Conservation (phyloP, 495 filamentous ascomycete genomes). For the Penicillium daleae region DNA sequence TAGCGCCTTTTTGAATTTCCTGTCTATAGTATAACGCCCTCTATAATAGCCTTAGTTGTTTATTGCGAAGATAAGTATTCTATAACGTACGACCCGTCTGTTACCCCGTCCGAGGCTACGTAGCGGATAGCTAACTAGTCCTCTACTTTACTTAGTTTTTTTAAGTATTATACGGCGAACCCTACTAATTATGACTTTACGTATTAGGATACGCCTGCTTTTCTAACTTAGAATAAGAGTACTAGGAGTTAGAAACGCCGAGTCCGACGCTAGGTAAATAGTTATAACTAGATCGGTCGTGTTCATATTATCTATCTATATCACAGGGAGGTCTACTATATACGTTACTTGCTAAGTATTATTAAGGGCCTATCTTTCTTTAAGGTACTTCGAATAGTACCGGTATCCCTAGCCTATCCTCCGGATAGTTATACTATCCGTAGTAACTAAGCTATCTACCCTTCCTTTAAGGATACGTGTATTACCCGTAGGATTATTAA, state of each 20-base stretch:
- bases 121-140: not conserved
- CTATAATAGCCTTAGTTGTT: not conserved
- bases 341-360: not conserved
- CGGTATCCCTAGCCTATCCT: not conserved
- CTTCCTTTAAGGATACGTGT: not conserved
- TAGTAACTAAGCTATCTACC: not conserved
- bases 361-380: not conserved
- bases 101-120: not conserved
- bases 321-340: not conserved
- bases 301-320: not conserved
- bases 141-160: not conserved
- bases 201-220: not conserved
- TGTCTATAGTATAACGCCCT: not conserved
- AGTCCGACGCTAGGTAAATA: not conserved
- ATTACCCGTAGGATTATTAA: not conserved
- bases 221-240: not conserved
- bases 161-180: not conserved
- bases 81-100: not conserved
- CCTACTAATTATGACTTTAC: not conserved
- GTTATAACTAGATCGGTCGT: not conserved
- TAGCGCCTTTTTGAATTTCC: not conserved
- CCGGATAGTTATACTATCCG: not conserved
- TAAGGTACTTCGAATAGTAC: not conserved
- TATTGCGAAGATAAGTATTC: not conserved
- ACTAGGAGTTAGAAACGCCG: not conserved